These are phyloP conservation scores for Fulvia fulva DNA, from an alignment of 2,329 filamentous ascomycete genomes.

Conservation along the genomic window DNA sequence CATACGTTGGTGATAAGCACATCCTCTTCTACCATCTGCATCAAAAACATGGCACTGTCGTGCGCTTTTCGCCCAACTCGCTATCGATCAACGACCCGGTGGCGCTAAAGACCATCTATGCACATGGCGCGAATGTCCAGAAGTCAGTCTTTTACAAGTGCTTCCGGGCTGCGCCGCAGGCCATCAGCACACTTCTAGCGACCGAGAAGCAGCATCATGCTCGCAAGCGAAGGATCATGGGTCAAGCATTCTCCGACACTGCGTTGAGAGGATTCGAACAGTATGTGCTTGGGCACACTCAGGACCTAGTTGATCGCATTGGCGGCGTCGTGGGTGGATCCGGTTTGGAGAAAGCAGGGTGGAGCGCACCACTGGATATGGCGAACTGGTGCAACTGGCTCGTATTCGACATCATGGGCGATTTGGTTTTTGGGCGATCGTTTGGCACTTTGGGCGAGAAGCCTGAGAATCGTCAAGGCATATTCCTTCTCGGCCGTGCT, in stretches of 20 bases:
- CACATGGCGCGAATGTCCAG: constrained; percentile 45
- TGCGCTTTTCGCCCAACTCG: constrained; percentile 26
- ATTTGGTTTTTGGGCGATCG: constrained; percentile 41
- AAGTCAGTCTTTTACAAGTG: constrained; percentile 48
- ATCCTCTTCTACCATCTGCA: constrained; percentile 25
- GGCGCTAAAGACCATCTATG: constrained; percentile 47
- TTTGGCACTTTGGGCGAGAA: constrained; percentile 26
- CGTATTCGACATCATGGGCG: constrained; percentile 51
- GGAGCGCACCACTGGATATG: constrained; percentile 24
- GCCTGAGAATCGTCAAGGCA: constrained; percentile 36
- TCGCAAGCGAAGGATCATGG: constrained; percentile 43
- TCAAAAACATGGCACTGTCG: constrained; percentile 21
- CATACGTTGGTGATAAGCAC: constrained; percentile 28
- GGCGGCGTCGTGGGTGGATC: constrained; percentile 6
- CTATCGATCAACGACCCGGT: constrained; percentile 26
- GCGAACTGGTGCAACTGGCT: constrained; percentile 37
- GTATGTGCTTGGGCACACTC: constrained; percentile 23
- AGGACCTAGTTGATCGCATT: constrained; percentile 17
- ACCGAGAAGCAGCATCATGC: constrained; percentile 45
- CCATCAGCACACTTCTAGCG: constrained; percentile 42
- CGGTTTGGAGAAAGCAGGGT: constrained; percentile 13
- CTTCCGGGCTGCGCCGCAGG: constrained; percentile 40
- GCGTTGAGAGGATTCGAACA: constrained; percentile 24
- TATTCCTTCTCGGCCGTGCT: constrained; percentile 41
- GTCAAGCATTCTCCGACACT: constrained; percentile 42